Percentiles rank a stretch among this genome's conserved stretches.
Conservation (phyloP, 495 filamentous ascomycete species). For the Jackrogersella multiformis region DNA sequence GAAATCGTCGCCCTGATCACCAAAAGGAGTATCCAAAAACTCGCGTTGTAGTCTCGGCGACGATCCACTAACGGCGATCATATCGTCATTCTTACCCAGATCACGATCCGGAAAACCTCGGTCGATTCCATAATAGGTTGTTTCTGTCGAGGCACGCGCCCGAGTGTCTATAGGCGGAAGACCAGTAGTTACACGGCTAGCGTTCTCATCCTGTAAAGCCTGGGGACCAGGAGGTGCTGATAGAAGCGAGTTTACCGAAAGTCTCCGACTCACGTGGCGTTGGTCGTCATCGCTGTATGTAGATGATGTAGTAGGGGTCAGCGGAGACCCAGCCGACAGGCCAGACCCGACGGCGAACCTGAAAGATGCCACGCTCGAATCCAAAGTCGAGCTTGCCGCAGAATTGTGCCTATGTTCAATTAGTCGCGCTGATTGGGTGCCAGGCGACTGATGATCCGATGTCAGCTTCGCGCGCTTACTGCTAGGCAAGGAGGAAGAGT, state of each 20-base stretch:
- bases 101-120: conserved; percentile 74
- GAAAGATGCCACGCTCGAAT: conserved; percentile 41
- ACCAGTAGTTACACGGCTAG: conserved; percentile 29
- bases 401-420: conserved; percentile 42
- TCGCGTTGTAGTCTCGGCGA: conserved; percentile 53
- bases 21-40: conserved; percentile 28
- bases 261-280: conserved; percentile 37
- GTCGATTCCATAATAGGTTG: conserved; percentile 71
- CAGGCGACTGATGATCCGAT: conserved; percentile 37
- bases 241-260: conserved; percentile 46
- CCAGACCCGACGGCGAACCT: conserved; percentile 40
- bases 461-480: conserved; percentile 42
- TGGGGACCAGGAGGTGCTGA: conserved; percentile 41
- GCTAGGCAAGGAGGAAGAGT: conserved; percentile 27
- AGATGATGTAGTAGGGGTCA: conserved; percentile 58
- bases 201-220: conserved; percentile 39
- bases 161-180: conserved; percentile 41
- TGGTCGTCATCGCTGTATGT: conserved; percentile 54
- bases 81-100: conserved; percentile 73
- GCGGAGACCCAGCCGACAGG: conserved; percentile 50
- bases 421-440: conserved; percentile 29
- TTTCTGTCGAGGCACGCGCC: conserved; percentile 41
- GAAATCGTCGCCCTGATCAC: conserved; percentile 33
- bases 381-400: conserved; percentile 44
- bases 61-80: conserved; percentile 55